A percentile compares a stretch with the other conserved stretches of the same genome.
Conservation (phyloP, 129 eudicot species). For the Pseudognaphalium luteoalbum region DNA sequence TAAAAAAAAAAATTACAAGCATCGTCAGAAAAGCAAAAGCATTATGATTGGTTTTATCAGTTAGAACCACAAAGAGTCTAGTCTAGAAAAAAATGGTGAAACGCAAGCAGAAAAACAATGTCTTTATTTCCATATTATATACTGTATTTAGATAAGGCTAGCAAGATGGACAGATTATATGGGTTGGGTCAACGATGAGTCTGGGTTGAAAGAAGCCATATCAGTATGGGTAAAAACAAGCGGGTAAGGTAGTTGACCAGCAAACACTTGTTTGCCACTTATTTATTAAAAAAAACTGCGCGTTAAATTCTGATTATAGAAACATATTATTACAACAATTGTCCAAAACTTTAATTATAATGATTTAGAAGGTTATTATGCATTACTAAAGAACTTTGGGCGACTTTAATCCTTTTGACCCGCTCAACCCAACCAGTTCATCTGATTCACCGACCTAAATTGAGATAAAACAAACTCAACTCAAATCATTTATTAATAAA, state of each 20-base stretch:
- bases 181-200: not conserved
- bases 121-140: not conserved
- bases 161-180: not conserved
- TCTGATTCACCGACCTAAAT: not conserved
- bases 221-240: not conserved
- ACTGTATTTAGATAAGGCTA: not conserved
- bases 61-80: not conserved
- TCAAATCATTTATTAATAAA: not conserved
- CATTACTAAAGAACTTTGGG: not conserved
- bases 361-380: not conserved
- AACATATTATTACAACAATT: not conserved
- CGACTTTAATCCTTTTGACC: not conserved
- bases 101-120: not conserved
- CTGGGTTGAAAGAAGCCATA: not conserved
- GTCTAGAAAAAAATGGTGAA: not conserved
- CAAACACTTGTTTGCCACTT: not conserved
- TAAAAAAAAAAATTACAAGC: not conserved
- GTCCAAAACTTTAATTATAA: not conserved
- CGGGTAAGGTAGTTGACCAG: not conserved
- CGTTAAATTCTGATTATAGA: not conserved
- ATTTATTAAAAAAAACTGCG: not conserved
- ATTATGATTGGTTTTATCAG: not conserved
- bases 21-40: not conserved
- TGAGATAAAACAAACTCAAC: not conserved
- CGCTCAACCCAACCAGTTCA: not conserved